A percentile compares a stretch with the other conserved stretches of the same genome.
Evolutionary conservation across 2,329 filamentous ascomycete species (phyloP).

Genomic region (Exophiala spinifera): DNA sequence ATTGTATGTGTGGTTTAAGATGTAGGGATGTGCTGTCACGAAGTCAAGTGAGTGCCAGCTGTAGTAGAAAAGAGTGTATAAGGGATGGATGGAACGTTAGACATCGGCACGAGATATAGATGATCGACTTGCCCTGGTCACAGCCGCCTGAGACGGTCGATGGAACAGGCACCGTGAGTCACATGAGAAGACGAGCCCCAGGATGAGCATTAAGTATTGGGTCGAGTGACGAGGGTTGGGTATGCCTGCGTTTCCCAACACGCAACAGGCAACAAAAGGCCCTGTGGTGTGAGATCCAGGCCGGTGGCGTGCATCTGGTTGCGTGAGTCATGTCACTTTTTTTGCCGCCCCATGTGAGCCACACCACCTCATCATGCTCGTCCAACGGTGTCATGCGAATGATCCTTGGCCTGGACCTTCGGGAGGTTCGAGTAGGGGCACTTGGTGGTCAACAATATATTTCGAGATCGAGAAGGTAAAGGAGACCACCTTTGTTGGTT

Average conservation of each 20-base stretch:
- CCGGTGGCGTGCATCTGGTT: constrained; percentile 16
- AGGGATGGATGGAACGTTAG: not conserved
- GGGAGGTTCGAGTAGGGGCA: too few relatives aligned
- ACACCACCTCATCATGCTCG: not conserved
- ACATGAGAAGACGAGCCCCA: constrained; percentile 15
- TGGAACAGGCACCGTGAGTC: constrained; percentile 19
- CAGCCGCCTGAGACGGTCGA: not conserved
- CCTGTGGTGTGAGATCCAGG: constrained; percentile 22
- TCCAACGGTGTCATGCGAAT: too few relatives aligned
- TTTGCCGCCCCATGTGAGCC: constrained; percentile 8
- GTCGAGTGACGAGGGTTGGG: constrained; percentile 14
- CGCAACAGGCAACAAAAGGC: constrained; percentile 16
- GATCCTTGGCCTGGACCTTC: too few relatives aligned
- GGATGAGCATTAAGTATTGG: not conserved
- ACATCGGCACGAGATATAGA: constrained; percentile 13
- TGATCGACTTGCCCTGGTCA: not conserved
- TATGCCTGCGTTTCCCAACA: constrained; percentile 14
- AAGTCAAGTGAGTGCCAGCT: constrained; percentile 21
- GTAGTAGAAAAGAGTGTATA: not conserved
- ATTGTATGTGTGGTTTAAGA: constrained; percentile 28
- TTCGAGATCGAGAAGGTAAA: too few relatives aligned
- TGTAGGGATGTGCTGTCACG: constrained; percentile 12
- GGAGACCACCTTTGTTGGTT: too few relatives aligned
- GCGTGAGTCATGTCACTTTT: constrained; percentile 23
- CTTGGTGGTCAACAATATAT: too few relatives aligned